Evolutionary conservation across 2,329 filamentous ascomycete genomes (phyloP).

Genomic region (Penicillium verrucosum): DNA sequence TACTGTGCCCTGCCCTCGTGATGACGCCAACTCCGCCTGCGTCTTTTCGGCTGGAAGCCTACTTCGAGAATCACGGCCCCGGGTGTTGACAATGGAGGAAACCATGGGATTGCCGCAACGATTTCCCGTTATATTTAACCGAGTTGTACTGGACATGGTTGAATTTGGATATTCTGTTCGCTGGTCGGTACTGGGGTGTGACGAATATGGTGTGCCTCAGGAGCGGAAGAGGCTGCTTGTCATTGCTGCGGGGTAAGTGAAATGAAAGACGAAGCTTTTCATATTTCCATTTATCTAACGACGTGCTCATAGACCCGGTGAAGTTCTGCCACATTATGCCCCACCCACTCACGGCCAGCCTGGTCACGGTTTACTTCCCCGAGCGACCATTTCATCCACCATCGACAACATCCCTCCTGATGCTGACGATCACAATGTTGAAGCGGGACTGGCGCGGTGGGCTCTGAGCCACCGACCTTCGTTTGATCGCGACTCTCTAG

Average conservation of each 20-base stretch:
- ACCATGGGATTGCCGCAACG: conserved; percentile 64
- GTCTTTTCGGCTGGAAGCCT: conserved; percentile 51
- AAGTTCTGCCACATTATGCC: conserved; percentile 65
- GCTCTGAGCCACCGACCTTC: conserved; percentile 32
- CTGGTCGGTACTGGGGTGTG: conserved; percentile 59
- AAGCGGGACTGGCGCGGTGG: conserved; percentile 18
- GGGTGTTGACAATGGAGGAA: conserved; percentile 75
- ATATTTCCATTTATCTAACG: neutral
- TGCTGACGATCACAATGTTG: conserved; percentile 45
- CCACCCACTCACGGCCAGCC: conserved; percentile 53
- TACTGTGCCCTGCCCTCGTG: conserved; percentile 55
- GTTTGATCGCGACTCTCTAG: conserved; percentile 51
- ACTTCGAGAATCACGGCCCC: conserved; percentile 58
- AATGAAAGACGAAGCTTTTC: neutral
- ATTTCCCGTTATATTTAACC: conserved; percentile 56
- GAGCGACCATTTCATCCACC: conserved; percentile 42
- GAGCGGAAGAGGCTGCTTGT: conserved; percentile 49
- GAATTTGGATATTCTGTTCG: conserved; percentile 64
- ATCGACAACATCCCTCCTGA: conserved; percentile 42
- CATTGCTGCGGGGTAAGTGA: conserved; percentile 52
- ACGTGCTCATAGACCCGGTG: conserved; percentile 60
- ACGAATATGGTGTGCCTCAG: conserved; percentile 52
- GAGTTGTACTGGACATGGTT: conserved; percentile 63
- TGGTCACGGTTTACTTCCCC: conserved; percentile 31
- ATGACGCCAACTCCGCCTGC: conserved; percentile 65